These are phyloP conservation scores for Cadophora sp. DNA, from an alignment of 2,329 filamentous ascomycete genomes.

Conservation along the genomic window DNA sequence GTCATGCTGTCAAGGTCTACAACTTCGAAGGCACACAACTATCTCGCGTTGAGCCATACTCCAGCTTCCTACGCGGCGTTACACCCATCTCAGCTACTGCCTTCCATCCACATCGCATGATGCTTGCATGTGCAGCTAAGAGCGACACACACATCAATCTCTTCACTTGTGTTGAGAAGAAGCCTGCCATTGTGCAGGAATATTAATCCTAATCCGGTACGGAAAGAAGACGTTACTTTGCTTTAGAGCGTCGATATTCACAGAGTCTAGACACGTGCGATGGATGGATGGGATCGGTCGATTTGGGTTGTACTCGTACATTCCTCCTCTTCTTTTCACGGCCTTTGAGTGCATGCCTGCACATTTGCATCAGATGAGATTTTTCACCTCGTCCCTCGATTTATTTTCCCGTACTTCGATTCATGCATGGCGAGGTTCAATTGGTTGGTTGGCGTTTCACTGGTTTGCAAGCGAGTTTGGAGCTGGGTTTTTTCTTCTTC, in stretches of 20 bases:
- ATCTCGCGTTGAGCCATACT: constrained; percentile 87
- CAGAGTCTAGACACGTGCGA: background rate
- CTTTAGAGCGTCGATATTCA: too few species aligned
- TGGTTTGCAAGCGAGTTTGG: background rate
- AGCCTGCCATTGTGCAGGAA: constrained; percentile 24
- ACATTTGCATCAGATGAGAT: background rate
- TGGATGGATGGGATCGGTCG: background rate
- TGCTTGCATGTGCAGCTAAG: constrained; percentile 85
- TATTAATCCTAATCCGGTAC: background rate
- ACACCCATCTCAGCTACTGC: constrained; percentile 86
- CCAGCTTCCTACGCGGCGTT: constrained; percentile 83
- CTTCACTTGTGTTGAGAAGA: constrained; percentile 71
- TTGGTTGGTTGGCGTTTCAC: background rate
- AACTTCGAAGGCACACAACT: constrained; percentile 84
- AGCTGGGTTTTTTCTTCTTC: background rate
- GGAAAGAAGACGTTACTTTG: background rate
- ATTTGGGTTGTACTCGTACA: constrained; percentile 13
- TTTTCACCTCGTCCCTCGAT: too few species aligned
- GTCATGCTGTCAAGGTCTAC: constrained; percentile 89
- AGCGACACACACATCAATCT: constrained; percentile 92
- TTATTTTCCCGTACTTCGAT: background rate
- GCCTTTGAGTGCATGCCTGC: background rate
- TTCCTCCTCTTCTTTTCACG: background rate
- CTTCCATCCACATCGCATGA: constrained; percentile 94
- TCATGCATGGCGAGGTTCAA: constrained; percentile 9